Conservation (phyloP, 768 basidiomycete species). For the Xerocomellus chrysenteron region DNA sequence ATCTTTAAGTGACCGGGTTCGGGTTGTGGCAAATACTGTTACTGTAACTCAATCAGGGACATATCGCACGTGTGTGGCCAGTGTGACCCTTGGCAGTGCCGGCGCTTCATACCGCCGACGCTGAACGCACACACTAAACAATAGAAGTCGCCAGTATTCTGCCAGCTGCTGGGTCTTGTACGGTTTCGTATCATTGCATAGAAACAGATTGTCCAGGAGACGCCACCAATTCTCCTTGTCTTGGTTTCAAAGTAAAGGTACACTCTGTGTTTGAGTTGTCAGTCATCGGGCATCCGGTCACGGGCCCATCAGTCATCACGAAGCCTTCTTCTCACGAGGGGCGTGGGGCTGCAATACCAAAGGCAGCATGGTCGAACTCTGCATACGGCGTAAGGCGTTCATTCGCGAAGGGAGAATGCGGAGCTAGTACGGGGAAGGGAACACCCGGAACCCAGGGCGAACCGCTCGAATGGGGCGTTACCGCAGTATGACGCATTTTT, state of each 20-base stretch:
- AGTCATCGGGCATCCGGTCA: background rate
- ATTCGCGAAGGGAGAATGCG: background rate
- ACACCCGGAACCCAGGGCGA: background rate
- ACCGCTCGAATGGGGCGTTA: background rate
- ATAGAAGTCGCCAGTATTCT: background rate
- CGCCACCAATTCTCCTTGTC: background rate
- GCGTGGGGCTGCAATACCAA: background rate
- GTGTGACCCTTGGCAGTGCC: background rate
- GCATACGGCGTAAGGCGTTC: background rate
- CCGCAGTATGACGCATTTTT: background rate
- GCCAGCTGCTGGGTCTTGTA: no score
- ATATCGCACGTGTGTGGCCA: background rate
- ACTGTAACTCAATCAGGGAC: background rate
- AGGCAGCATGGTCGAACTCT: background rate
- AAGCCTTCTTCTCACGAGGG: background rate
- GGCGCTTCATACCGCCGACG: background rate
- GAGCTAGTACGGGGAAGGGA: background rate
- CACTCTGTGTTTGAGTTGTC: background rate
- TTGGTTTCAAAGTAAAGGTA: background rate
- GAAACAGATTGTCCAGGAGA: background rate
- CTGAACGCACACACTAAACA: background rate
- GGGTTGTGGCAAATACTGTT: background rate
- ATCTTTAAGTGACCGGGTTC: no score
- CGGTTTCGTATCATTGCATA: background rate
- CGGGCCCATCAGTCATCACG: background rate